Evolutionary conservation across 805 yeast genomes (phyloP).

Genomic region (Komagataella pastoris): DNA sequence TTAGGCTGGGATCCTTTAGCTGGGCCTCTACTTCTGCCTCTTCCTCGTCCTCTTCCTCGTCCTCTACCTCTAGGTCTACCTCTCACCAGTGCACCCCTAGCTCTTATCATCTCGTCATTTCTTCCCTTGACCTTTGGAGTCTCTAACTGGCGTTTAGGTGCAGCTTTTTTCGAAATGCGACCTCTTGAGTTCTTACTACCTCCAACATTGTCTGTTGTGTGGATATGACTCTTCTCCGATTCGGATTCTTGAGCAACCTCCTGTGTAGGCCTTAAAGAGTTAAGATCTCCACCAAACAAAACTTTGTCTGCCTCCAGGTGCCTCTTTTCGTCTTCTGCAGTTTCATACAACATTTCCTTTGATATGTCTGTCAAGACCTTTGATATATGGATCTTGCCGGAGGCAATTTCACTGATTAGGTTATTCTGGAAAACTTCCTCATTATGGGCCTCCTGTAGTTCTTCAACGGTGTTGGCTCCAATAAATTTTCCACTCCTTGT

Average conservation of each 20-base stretch:
- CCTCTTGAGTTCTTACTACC: background rate
- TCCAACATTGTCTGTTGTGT: background rate
- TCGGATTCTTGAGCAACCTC: background rate
- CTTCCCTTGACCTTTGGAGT: background rate
- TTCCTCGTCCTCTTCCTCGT: background rate
- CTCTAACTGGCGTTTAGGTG: background rate
- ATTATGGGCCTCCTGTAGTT: conserved; percentile 10
- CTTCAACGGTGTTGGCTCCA: conserved; percentile 14
- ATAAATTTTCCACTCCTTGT: conserved; percentile 17
- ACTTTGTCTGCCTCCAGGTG: background rate
- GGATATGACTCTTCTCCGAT: background rate
- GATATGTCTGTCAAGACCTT: conserved; percentile 5
- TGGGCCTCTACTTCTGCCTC: background rate
- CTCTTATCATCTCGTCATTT: background rate
- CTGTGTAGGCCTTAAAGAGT: background rate
- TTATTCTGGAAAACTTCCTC: conserved; percentile 9
- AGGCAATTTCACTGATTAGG: conserved; percentile 9
- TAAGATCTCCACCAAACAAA: background rate
- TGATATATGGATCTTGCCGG: conserved; percentile 6
- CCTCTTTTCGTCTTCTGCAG: background rate
- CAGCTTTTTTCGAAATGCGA: background rate
- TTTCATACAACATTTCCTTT: conserved; percentile 3
- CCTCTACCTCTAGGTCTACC: conserved; percentile 1
- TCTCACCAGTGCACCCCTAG: background rate
- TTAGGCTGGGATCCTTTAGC: background rate